Evolutionary conservation across 1,284 basidiomycete species (phyloP).

Genomic region (Melampsora occidentalis): DNA sequence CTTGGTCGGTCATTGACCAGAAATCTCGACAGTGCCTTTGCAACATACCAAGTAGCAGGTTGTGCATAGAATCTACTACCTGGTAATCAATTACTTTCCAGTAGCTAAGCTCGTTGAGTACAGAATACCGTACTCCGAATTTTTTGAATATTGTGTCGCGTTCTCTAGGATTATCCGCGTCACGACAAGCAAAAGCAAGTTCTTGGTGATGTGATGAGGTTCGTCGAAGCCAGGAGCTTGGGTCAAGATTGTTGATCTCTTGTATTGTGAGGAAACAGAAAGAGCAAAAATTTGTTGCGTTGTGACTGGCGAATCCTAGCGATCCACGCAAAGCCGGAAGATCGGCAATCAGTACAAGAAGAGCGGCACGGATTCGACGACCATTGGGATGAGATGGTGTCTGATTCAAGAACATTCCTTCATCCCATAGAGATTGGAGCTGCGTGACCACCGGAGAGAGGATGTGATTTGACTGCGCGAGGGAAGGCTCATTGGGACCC

Average conservation of each 20-base stretch:
- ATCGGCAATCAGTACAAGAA: slow-evolving; percentile 15
- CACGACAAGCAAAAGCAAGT: neutral
- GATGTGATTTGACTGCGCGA: slow-evolving; percentile 51
- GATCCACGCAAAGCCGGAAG: slow-evolving; percentile 10
- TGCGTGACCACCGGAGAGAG: slow-evolving; percentile 50
- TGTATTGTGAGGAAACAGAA: neutral
- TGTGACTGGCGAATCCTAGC: slow-evolving; percentile 9
- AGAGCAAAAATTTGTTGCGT: slow-evolving; percentile 4
- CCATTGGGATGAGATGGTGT: slow-evolving; percentile 10
- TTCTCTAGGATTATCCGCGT: neutral
- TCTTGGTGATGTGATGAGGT: neutral
- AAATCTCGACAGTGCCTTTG: slow-evolving; percentile 10
- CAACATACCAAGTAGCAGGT: neutral
- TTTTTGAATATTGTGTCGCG: neutral
- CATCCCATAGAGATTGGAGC: slow-evolving; percentile 1
- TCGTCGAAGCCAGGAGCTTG: neutral
- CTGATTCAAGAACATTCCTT: neutral
- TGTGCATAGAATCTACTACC: slow-evolving; percentile 12
- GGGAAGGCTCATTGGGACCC: too few relatives aligned
- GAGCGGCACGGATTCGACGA: neutral
- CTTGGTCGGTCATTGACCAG: neutral
- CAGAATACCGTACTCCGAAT: slow-evolving; percentile 8
- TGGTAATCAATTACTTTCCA: slow-evolving; percentile 3
- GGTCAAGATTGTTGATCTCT: slow-evolving; percentile 5
- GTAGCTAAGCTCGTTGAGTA: slow-evolving; percentile 17